Evolutionary conservation across 2,329 filamentous ascomycete genomes (phyloP).

Genomic region (Lachnellula subtilissima): DNA sequence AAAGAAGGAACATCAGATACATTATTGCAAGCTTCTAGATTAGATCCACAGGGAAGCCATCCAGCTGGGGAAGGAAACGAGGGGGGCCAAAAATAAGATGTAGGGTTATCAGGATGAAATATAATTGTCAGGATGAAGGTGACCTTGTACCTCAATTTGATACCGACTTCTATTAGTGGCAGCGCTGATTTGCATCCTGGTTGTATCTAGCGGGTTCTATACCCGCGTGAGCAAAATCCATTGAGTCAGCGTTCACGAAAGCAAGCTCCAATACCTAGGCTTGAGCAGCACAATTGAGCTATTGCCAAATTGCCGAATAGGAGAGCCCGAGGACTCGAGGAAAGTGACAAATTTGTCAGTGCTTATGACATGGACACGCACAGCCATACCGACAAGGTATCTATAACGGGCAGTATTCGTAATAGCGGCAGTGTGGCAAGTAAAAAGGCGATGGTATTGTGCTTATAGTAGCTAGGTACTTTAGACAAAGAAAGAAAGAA

Average conservation of each 20-base stretch:
- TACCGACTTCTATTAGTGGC: not conserved
- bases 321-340: not conserved
- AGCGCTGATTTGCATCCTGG: slow-evolving; percentile 8
- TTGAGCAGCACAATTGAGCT: not conserved
- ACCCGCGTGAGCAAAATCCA: not conserved
- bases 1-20: not conserved
- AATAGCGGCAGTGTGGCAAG: not conserved
- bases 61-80: not conserved
- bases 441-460: not conserved
- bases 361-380: slow-evolving; percentile 14
- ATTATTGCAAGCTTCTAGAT: not conserved
- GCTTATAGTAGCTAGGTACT: not conserved
- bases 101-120: not conserved
- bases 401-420: not conserved
- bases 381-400: slow-evolving; percentile 10
- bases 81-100: not conserved
- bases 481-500: not conserved
- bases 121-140: not conserved
- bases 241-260: slow-evolving; percentile 5
- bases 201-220: not conserved
- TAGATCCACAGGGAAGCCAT: not conserved
- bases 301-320: not conserved
- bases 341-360: slow-evolving; percentile 11
- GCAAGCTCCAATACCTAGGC: not conserved
- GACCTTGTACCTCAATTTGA: slow-evolving; percentile 1